A percentile compares a stretch with the other conserved stretches of the same genome.
Conservation (phyloP, 1,284 basidiomycete species). For the Sutorius eximius region DNA sequence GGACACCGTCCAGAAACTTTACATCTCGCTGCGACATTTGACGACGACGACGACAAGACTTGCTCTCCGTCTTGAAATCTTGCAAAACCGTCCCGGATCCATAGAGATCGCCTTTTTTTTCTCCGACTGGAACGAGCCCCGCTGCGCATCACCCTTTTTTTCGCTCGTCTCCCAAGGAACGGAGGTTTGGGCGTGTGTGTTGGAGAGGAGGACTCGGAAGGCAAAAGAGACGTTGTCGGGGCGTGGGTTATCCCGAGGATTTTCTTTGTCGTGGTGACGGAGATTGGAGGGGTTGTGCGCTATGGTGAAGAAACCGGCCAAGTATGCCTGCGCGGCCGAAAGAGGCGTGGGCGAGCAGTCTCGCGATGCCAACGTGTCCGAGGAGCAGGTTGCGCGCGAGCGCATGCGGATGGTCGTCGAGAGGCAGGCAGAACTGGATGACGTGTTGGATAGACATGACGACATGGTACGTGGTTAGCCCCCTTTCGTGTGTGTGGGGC, state of each 20-base stretch:
- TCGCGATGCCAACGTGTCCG: conserved; percentile 16
- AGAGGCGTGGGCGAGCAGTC: conserved; percentile 4
- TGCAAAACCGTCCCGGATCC: conserved; percentile 57
- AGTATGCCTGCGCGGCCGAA: background rate
- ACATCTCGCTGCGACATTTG: conserved; percentile 2
- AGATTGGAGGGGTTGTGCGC: background rate
- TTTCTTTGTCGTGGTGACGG: conserved; percentile 9
- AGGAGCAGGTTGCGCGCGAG: conserved; percentile 35
- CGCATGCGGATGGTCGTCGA: conserved; percentile 51
- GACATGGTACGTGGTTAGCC: conserved; percentile 54
- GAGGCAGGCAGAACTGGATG: conserved; percentile 59
- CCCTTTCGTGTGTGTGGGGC: background rate
- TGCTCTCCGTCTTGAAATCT: conserved; percentile 47
- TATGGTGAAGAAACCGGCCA: conserved; percentile 24
- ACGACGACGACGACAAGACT: conserved; percentile 3
- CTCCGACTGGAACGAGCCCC: background rate
- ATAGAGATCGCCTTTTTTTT: conserved; percentile 47
- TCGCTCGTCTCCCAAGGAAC: background rate
- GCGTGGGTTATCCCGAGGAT: conserved; percentile 1
- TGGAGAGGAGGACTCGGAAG: background rate
- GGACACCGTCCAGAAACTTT: background rate
- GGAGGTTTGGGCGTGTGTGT: background rate
- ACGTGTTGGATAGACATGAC: conserved; percentile 70
- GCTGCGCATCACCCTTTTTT: conserved; percentile 1
- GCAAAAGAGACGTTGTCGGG: background rate